Conservation (phyloP, 441 rosid species). For the Biscutella laevigata region DNA sequence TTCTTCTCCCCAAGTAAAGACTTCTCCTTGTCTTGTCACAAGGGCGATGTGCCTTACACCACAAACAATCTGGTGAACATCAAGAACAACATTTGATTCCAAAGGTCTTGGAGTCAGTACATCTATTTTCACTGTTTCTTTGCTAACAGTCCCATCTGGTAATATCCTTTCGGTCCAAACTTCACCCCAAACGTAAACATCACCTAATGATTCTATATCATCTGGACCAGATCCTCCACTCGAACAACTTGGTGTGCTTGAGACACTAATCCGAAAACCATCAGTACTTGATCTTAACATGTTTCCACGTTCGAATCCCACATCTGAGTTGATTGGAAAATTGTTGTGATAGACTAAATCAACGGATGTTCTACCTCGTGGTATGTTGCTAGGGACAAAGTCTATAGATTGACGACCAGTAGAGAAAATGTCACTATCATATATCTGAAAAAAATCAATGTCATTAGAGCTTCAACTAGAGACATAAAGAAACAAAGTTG, state of each 20-base stretch:
- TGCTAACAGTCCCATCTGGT: conserved; percentile 46
- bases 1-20: conserved; percentile 95
- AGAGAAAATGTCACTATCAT: conserved; percentile 37
- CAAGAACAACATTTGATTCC: conserved; percentile 85
- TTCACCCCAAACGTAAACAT: conserved; percentile 91
- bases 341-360: conserved; percentile 35
- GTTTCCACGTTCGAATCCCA: conserved; percentile 66
- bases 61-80: conserved; percentile 86
- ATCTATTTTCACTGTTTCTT: conserved; percentile 40
- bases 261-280: conserved; percentile 86
- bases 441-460: conserved; percentile 34
- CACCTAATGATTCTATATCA: conserved; percentile 91
- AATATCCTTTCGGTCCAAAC: conserved; percentile 66
- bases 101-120: conserved; percentile 68
- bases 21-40: conserved; percentile 91
- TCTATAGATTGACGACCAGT: conserved; percentile 49
- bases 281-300: conserved; percentile 81
- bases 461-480: neutral
- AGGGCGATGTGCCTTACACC: conserved; percentile 73
- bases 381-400: conserved; percentile 31
- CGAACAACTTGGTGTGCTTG: conserved; percentile 88
- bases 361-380: conserved; percentile 44
- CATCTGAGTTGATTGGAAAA: no score
- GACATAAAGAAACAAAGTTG: no score
- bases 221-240: conserved; percentile 94